A percentile compares a stretch with the other conserved stretches of the same genome.
phyloP scores from a whole-genome alignment of 805 yeast genomes.

The Cyberlindnera xylosilytica region DNA sequence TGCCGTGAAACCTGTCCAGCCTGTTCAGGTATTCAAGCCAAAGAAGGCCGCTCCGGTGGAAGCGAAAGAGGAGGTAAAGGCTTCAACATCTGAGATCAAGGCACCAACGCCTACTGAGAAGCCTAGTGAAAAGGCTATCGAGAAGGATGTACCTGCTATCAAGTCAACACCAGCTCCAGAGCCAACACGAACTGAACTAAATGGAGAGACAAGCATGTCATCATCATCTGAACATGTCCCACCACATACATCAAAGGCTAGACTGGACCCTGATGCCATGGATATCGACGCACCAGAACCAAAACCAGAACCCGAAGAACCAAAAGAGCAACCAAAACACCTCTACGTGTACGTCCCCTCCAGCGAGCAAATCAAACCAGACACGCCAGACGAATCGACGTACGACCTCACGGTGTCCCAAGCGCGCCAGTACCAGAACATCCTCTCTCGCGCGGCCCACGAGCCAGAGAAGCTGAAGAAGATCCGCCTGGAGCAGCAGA shows the following conservation, averaged over 20 bases:
- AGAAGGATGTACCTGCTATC: too few relatives aligned
- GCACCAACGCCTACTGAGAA: too few relatives aligned
- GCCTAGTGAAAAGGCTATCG: too few relatives aligned
- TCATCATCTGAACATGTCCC: too few relatives aligned
- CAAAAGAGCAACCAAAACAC: slow-evolving; percentile 22
- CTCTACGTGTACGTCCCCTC: slow-evolving; percentile 24
- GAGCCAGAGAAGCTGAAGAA: slow-evolving; percentile 40
- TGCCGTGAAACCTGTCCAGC: background rate
- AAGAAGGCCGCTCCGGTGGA: background rate
- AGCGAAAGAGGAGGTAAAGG: background rate
- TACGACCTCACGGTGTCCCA: slow-evolving; percentile 50
- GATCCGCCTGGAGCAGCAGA: slow-evolving; percentile 27
- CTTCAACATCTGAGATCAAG: too few relatives aligned
- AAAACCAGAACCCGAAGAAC: too few relatives aligned
- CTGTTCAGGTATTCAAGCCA: background rate
- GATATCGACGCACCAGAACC: slow-evolving; percentile 1
- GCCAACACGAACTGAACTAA: background rate
- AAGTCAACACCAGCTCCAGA: background rate
- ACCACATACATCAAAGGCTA: too few relatives aligned
- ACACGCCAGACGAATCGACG: slow-evolving; percentile 33
- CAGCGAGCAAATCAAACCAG: slow-evolving; percentile 10
- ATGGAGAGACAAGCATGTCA: too few relatives aligned
- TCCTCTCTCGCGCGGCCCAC: slow-evolving; percentile 41
- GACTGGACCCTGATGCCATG: background rate
- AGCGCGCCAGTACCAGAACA: slow-evolving; percentile 50